Percentiles rank a stretch among this genome's conserved stretches.
phyloP scores from a whole-genome alignment of 2,329 filamentous ascomycete species.

The Aureobasidium uvarum region DNA sequence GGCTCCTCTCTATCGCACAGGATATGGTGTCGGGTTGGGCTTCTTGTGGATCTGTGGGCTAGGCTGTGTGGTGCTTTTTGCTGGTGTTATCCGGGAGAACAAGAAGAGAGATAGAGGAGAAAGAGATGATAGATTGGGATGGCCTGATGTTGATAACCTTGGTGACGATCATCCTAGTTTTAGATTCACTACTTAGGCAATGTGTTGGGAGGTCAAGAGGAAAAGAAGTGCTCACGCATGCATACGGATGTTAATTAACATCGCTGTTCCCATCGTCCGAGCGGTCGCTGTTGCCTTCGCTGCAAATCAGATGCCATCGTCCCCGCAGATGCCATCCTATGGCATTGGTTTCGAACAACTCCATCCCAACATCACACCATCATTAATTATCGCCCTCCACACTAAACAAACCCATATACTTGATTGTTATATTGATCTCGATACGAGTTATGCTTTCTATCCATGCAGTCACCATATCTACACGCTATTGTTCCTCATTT shows the following conservation, averaged over 20 bases:
- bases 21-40: conserved; percentile 51
- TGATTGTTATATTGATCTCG: too few relatives aligned
- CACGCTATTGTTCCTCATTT: too few relatives aligned
- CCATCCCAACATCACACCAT: too few relatives aligned
- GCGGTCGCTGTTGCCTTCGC: too few relatives aligned
- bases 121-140: conserved; percentile 46
- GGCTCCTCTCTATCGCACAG: conserved; percentile 51
- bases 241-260: background rate
- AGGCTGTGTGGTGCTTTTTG: conserved; percentile 43
- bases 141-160: conserved; percentile 48
- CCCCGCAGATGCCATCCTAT: too few relatives aligned
- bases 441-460: too few relatives aligned
- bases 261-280: too few relatives aligned
- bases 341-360: too few relatives aligned
- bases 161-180: conserved; percentile 54
- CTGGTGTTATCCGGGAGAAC: conserved; percentile 48
- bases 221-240: background rate
- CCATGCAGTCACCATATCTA: too few relatives aligned
- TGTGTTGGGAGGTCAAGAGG: background rate
- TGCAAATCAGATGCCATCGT: too few relatives aligned
- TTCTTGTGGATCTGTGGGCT: conserved; percentile 49
- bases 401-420: too few relatives aligned
- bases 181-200: conserved; percentile 39
- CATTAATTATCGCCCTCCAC: too few relatives aligned
- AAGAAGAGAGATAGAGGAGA: conserved; percentile 48